A percentile compares a stretch with the other conserved stretches of the same genome.
Conservation (phyloP, 257 asterid species). For the Ophiorrhiza pumila region DNA sequence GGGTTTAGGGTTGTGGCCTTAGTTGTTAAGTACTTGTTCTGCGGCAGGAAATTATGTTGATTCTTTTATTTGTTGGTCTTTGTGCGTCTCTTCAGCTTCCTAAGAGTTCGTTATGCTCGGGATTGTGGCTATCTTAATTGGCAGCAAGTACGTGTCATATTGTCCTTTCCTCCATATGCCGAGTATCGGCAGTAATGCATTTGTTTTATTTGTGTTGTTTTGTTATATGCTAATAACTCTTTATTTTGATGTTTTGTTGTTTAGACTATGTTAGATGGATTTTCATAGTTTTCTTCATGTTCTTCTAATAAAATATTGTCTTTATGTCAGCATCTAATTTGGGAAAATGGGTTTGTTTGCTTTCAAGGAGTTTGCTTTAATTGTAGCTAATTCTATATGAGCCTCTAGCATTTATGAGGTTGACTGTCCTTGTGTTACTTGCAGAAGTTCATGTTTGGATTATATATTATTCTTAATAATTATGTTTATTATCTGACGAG, state of each 20-base stretch:
- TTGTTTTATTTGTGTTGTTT: background rate
- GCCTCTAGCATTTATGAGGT: background rate
- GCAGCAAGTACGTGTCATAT: background rate
- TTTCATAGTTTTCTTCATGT: background rate
- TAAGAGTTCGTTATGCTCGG: background rate
- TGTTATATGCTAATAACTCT: background rate
- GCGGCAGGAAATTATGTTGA: background rate
- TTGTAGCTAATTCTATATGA: background rate
- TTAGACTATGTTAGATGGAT: background rate
- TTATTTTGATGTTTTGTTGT: background rate
- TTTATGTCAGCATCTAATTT: background rate
- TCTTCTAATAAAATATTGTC: background rate
- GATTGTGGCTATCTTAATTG: background rate
- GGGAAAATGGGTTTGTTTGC: background rate
- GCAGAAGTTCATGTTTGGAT: background rate
- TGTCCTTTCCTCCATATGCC: background rate
- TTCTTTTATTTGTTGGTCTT: background rate
- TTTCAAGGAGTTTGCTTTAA: background rate
- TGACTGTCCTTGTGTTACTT: background rate
- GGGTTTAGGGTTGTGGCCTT: background rate
- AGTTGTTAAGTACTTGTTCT: background rate
- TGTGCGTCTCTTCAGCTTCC: background rate
- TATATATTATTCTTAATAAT: background rate
- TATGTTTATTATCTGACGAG: background rate
- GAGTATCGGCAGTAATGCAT: background rate